These are phyloP conservation scores for Chaetomiaceae sp. DNA, from an alignment of 2,329 filamentous ascomycete genomes.

Conservation along the genomic window DNA sequence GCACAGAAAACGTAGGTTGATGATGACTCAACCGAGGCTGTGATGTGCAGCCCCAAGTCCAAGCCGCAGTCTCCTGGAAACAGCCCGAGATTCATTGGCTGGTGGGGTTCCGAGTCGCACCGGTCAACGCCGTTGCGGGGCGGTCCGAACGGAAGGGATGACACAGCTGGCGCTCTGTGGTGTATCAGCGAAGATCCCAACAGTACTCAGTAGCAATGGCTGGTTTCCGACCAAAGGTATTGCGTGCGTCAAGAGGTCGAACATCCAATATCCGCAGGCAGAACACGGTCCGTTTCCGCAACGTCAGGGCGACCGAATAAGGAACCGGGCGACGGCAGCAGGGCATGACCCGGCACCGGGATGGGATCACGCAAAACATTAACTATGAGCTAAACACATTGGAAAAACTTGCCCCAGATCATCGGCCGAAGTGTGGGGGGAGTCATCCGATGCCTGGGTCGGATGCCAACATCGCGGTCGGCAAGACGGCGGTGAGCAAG, in stretches of 20 bases:
- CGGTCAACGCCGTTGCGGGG: slow-evolving; percentile 16
- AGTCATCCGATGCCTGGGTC: slow-evolving; percentile 9
- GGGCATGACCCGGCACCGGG: neutral
- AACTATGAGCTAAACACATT: neutral
- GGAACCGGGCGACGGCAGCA: neutral
- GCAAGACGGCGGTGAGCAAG: slow-evolving; percentile 19
- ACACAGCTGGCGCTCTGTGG: slow-evolving; percentile 12
- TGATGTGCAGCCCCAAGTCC: neutral
- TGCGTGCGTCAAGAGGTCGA: neutral
- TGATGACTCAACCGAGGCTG: slow-evolving; percentile 9
- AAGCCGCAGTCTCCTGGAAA: neutral
- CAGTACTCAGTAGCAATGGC: neutral
- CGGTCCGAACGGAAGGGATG: slow-evolving; percentile 23
- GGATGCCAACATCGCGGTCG: slow-evolving; percentile 16
- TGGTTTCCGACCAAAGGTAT: neutral
- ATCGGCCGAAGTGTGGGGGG: slow-evolving; percentile 4
- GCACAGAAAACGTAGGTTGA: neutral
- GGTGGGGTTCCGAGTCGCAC: slow-evolving; percentile 7
- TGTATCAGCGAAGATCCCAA: neutral
- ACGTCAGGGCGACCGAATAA: neutral
- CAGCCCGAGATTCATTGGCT: neutral
- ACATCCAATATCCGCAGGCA: neutral
- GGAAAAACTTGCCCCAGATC: neutral
- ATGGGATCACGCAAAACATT: neutral
- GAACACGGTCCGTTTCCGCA: slow-evolving; percentile 1